phyloP scores from a whole-genome alignment of 2,329 filamentous ascomycete species.

The Sclerotinia minor region DNA sequence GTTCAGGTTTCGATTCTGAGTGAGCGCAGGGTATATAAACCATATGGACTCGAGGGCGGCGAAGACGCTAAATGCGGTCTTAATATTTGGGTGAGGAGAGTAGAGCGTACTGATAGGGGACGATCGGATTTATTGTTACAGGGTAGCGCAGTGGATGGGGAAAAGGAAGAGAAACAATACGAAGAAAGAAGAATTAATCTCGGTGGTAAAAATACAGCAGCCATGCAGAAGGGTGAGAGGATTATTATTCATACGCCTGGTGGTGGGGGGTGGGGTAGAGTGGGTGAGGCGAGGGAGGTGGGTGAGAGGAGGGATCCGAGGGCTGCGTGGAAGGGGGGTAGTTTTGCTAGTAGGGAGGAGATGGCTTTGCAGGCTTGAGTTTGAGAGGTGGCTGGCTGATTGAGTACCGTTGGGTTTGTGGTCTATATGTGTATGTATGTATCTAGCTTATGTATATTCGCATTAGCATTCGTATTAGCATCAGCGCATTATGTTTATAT shows the following conservation, averaged over 20 bases:
- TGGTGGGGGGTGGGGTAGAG: constrained; percentile 72
- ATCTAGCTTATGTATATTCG: too few species aligned
- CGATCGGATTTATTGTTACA: constrained; percentile 45
- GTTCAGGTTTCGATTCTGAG: constrained; percentile 78
- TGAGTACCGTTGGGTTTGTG: too few species aligned
- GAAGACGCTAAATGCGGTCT: constrained; percentile 75
- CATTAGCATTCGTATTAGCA: not conserved
- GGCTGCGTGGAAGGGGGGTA: constrained; percentile 60
- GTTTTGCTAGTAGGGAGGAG: constrained; percentile 58
- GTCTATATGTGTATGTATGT: too few species aligned
- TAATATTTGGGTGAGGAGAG: constrained; percentile 83
- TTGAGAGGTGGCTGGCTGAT: too few species aligned
- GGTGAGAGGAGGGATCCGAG: constrained; percentile 57
- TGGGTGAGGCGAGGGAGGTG: constrained; percentile 57
- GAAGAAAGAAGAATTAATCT: constrained; percentile 67
- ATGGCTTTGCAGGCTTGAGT: constrained; percentile 55
- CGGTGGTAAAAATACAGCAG: constrained; percentile 76
- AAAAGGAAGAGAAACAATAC: constrained; percentile 45
- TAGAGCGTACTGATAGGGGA: constrained; percentile 58
- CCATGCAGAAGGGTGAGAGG: constrained; percentile 73
- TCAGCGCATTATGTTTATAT: not conserved
- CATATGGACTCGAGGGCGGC: constrained; percentile 83
- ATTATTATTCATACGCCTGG: constrained; percentile 79
- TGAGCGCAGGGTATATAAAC: constrained; percentile 72
- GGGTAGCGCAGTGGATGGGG: constrained; percentile 26